These are phyloP conservation scores for Mimosa pudica DNA, from an alignment of 306 rosid species.

Conservation along the genomic window DNA sequence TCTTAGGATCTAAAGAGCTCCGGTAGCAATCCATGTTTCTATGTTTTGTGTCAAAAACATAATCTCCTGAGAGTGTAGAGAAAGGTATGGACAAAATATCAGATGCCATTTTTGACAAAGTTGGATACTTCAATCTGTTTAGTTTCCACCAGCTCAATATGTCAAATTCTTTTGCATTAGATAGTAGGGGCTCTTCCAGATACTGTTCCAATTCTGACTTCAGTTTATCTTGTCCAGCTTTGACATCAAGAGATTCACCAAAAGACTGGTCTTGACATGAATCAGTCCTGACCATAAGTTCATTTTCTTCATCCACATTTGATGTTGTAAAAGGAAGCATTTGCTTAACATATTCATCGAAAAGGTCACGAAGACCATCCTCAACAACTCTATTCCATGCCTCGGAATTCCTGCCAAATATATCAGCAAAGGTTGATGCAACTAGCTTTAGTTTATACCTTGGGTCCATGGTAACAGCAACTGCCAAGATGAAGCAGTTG, in stretches of 20 bases:
- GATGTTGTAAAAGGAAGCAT: slow-evolving; percentile 55
- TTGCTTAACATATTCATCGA: slow-evolving; percentile 59
- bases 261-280: slow-evolving; percentile 49
- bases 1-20: slow-evolving; percentile 55
- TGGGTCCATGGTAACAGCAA: slow-evolving; percentile 87
- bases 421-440: slow-evolving; percentile 61
- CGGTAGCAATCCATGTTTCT: slow-evolving; percentile 67
- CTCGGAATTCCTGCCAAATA: slow-evolving; percentile 70
- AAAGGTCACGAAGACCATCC: slow-evolving; percentile 78
- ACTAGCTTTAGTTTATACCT: slow-evolving; percentile 83
- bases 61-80: slow-evolving; percentile 62
- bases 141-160: slow-evolving; percentile 81
- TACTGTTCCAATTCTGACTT: slow-evolving; percentile 89
- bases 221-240: slow-evolving; percentile 56
- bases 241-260: slow-evolving; percentile 51
- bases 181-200: slow-evolving; percentile 67
- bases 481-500: slow-evolving; percentile 72
- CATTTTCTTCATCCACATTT: slow-evolving; percentile 55
- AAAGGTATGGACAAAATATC: slow-evolving; percentile 80
- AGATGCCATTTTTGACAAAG: slow-evolving; percentile 76
- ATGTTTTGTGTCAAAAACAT: slow-evolving; percentile 66
- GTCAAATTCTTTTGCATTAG: slow-evolving; percentile 57
- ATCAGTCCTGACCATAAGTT: slow-evolving; percentile 50
- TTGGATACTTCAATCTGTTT: slow-evolving; percentile 68
- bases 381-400: slow-evolving; percentile 67